Evolutionary conservation across 805 yeast species (phyloP), one percentile per base, ranked within the genome.

Genomic region (Candida krabiensis): DNA sequence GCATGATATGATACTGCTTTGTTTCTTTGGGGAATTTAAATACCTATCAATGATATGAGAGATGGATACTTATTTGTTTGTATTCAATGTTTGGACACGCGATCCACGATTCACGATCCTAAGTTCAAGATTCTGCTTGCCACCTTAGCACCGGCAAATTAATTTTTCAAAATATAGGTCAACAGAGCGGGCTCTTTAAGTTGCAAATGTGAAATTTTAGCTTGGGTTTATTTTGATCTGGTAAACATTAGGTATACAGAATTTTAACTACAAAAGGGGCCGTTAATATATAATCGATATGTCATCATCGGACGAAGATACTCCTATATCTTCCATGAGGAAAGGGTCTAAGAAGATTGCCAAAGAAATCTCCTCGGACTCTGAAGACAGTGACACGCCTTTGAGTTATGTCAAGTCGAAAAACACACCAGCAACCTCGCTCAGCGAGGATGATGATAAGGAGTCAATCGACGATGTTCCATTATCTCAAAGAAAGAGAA

Each of bases 261-360:
- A n/a, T n/a, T n/a, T n/a, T n/a, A n/a, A 21, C 24, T 21, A 11
- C 24, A 21, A 21, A 21, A 7, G 24, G 11, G 7, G 7, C 24
- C 11, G 24, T 8, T 21, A 8, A 21, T 11, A 21, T 15, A 29
- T 29, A 15, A n/a, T 30, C 25, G 21, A 30, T 29, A 46, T 46
- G 50, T 46, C 50, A 15, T 49, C 53, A 18, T 46, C 50, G 16
- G 53, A 46, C n/a, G 53, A 49, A 19, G 50, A 49, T 28, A 19
- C 26, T 9, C 49, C 52, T 9, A 36, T 46, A 27, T 28, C 22
- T 13, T 32, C 41, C 4, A 15, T 42, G 23, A 38, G 43, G 13
- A 41, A 35, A 8, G 28, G 38, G 29, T 21, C 35, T n/a, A 9
- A 23, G 5, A 37, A 30, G 9, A 19, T 13, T 18, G 21, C 28